phyloP scores from a whole-genome alignment of 371 early-diverging fungal genomes.

The Mortierella sp. region DNA sequence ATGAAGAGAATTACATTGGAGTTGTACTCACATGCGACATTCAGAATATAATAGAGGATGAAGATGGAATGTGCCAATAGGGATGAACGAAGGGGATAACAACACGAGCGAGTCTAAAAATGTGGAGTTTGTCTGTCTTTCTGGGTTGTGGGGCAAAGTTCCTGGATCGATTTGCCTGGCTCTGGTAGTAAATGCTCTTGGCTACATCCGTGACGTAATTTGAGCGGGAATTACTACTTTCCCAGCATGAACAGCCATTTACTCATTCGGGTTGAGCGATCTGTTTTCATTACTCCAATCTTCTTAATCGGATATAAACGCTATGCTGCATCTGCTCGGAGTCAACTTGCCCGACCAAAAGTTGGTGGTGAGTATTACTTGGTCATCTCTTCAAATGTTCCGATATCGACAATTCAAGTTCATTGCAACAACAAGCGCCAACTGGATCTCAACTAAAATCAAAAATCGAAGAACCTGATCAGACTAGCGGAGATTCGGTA shows the following conservation, averaged over 20 bases:
- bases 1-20: background rate
- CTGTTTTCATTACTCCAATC: background rate
- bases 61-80: background rate
- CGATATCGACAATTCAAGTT: background rate
- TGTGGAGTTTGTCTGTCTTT: too few relatives aligned
- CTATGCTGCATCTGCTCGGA: slow-evolving; percentile 91
- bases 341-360: slow-evolving; percentile 95
- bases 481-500: too few relatives aligned
- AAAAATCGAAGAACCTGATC: too few relatives aligned
- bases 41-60: background rate
- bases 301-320: slow-evolving; percentile 1
- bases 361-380: slow-evolving; percentile 67
- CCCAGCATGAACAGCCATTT: too few relatives aligned
- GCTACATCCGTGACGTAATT: too few relatives aligned
- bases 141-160: too few relatives aligned
- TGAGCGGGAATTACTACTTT: too few relatives aligned
- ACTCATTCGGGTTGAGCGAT: background rate
- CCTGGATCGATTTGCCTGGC: too few relatives aligned
- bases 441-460: background rate
- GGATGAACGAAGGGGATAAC: background rate
- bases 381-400: background rate
- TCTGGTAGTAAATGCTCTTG: background rate
- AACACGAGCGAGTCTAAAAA: too few relatives aligned
- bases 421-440: background rate
- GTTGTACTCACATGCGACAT: background rate